phyloP scores from a whole-genome alignment of 371 early-diverging fungal genomes.

The Mortierella sp. region DNA sequence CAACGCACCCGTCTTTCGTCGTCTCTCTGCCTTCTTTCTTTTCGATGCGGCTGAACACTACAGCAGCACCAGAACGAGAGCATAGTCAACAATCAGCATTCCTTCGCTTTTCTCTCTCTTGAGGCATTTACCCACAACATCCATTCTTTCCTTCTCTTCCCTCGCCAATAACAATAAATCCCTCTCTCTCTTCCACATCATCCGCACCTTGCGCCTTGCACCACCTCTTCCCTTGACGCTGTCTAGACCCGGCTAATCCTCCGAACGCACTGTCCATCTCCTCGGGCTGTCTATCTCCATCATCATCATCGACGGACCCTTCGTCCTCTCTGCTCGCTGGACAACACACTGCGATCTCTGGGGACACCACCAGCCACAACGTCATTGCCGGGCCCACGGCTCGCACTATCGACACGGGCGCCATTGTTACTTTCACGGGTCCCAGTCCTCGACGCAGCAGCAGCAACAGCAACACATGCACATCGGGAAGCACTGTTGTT shows the following conservation, averaged over 20 bases:
- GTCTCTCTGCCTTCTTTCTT: too few relatives aligned
- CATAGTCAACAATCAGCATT: too few relatives aligned
- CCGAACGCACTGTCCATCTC: neutral
- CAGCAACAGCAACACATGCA: neutral
- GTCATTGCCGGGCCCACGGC: neutral
- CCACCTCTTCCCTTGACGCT: neutral
- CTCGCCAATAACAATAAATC: neutral
- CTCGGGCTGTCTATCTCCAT: neutral
- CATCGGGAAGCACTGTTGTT: too few relatives aligned
- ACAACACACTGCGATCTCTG: neutral
- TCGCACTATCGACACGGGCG: neutral
- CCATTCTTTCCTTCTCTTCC: neutral
- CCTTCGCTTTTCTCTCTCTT: too few relatives aligned
- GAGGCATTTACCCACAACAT: neutral
- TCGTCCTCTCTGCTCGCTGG: neutral
- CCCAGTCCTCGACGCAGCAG: neutral
- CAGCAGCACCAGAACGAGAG: too few relatives aligned
- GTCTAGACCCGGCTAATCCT: conserved; percentile 10
- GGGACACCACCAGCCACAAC: neutral
- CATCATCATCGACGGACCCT: neutral
- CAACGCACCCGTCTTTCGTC: too few relatives aligned
- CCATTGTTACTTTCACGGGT: neutral
- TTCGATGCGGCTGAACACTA: too few relatives aligned
- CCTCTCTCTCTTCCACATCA: neutral
- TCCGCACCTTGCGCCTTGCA: too few relatives aligned